Evolutionary conservation across 1,284 basidiomycete genomes (phyloP), one percentile per base, ranked within the genome.

Genomic region (Hymenochaete sp.): DNA sequence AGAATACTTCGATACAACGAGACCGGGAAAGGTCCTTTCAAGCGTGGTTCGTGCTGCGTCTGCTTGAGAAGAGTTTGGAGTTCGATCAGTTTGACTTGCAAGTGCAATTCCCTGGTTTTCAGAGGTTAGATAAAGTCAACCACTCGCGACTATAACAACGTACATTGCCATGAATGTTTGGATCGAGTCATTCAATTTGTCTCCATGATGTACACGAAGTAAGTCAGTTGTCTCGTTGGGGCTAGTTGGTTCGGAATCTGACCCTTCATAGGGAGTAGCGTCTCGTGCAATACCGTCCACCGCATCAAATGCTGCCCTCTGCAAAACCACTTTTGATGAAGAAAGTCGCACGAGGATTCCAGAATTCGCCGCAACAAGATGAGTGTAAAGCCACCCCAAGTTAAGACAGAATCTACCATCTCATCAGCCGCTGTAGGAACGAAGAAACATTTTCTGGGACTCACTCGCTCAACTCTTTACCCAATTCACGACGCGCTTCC

Each of bases 11-110:
- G 79, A 58, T 98, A 98, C 7, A 93, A 68, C 32, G 74, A 57
- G 52, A 87, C 64, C 40, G 90, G 88, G 63, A 95, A 97, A 0
- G 91, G 90, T 0, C 93, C 93, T 61, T 98, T 98, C 48, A 98
- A 64, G 32, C 95, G 82, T 2, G 93, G 93, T 58, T 98, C 95
- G 57, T 95, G 87, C 55, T 84, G 81, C 0, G 95, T 88, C 56
- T 96, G 90, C 8, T 80, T 77, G 18, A 98, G 70, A 9, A 98
- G 67, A 1, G 73, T 78, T 56, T 90, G 82, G 3, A 96, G 65
- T 57, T 86, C 79, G 38, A 93, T 87, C 28, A 98, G 66, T 57
- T 91, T 83, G 55, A 90, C 82, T 56, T 97, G 95, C 11, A 98
- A 69, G 59, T 96, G 90, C 7, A 97, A 70, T 61, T 97, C 93